phyloP scores from a whole-genome alignment of 257 asterid species.

The Salvia hispanica region DNA sequence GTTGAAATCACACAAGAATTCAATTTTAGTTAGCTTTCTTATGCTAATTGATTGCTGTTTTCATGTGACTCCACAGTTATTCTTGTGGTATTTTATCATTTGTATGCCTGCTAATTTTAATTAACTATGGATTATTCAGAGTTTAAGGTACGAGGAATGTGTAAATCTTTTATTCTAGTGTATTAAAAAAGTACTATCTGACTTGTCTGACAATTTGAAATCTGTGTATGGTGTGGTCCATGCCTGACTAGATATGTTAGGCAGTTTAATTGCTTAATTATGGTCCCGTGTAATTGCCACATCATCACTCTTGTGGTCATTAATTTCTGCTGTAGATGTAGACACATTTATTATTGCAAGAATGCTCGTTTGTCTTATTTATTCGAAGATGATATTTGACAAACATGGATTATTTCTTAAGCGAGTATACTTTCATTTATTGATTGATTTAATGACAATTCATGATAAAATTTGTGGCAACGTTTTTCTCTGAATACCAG shows the following conservation, averaged over 20 bases:
- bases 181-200: conserved; percentile 3
- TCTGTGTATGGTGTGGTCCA: conserved; percentile 11
- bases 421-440: too few relatives aligned
- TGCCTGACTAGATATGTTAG: conserved; percentile 11
- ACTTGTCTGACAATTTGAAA: conserved; percentile 19
- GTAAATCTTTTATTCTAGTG: not conserved
- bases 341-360: not conserved
- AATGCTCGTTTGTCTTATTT: too few relatives aligned
- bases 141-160: conserved; percentile 41
- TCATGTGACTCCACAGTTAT: conserved; percentile 24
- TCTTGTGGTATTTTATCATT: conserved; percentile 7
- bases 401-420: too few relatives aligned
- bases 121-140: conserved; percentile 29
- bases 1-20: conserved; percentile 1
- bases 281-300: conserved; percentile 26
- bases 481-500: too few relatives aligned
- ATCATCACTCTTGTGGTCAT: not conserved
- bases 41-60: conserved; percentile 26
- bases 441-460: too few relatives aligned
- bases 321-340: not conserved
- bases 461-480: too few relatives aligned
- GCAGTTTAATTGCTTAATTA: conserved; percentile 11
- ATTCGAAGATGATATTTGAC: too few relatives aligned
- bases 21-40: conserved; percentile 24
- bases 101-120: not conserved